Percentiles rank a stretch among this genome's conserved stretches.
These are phyloP conservation scores for Alternaria infectoria DNA, from an alignment of 2,329 filamentous ascomycete species.

Conservation along the genomic window DNA sequence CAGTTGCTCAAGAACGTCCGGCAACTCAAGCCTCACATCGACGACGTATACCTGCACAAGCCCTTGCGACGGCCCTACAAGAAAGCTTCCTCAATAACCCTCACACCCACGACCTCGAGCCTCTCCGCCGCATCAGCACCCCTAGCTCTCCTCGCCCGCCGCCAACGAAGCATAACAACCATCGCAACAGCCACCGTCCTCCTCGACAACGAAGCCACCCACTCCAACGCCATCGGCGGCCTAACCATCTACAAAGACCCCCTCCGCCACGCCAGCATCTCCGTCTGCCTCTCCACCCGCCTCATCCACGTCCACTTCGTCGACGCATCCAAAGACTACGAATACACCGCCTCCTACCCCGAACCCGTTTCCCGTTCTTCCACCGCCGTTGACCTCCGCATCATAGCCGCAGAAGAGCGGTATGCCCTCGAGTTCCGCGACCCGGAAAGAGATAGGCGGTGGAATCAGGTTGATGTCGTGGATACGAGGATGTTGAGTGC, in stretches of 20 bases:
- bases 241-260: background rate
- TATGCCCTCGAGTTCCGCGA: background rate
- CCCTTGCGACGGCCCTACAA: background rate
- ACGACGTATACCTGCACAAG: background rate
- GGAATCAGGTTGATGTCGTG: background rate
- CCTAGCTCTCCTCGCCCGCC: background rate
- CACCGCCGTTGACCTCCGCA: background rate
- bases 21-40: background rate
- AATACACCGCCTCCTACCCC: background rate
- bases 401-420: background rate
- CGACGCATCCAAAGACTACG: background rate
- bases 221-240: background rate
- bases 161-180: background rate
- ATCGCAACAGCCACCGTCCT: background rate
- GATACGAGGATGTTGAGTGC: background rate
- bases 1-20: background rate
- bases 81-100: background rate
- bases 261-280: background rate
- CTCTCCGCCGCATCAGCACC: background rate
- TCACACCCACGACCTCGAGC: background rate
- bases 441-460: background rate
- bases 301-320: background rate
- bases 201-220: background rate
- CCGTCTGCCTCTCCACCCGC: background rate
- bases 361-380: background rate